A percentile compares a stretch with the other conserved stretches of the same genome.
These are phyloP conservation scores for Ephemerocybe angulata DNA, from an alignment of 768 basidiomycete species.

Conservation along the genomic window DNA sequence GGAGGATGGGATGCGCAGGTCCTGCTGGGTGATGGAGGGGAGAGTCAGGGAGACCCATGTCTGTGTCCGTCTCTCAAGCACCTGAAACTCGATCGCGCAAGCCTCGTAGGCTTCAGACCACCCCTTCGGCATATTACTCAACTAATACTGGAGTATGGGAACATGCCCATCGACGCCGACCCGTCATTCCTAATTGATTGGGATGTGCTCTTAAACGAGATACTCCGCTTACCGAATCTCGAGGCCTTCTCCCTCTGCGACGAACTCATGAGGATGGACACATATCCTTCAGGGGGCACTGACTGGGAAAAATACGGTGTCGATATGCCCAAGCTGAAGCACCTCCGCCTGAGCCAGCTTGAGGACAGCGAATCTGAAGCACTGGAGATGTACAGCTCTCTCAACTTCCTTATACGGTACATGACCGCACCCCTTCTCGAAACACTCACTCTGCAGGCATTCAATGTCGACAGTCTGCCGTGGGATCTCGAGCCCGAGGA, in stretches of 20 bases:
- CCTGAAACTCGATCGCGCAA: not conserved
- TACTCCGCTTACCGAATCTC: not conserved
- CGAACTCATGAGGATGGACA: not conserved
- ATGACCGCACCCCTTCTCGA: not conserved
- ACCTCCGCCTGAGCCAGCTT: not conserved
- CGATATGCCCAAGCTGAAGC: not conserved
- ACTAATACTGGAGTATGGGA: not conserved
- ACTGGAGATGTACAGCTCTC: too few relatives aligned
- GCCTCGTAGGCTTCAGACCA: not conserved
- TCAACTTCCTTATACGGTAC: not conserved
- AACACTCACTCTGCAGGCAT: not conserved
- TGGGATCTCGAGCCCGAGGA: not conserved
- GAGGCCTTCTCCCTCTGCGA: conserved; percentile 1
- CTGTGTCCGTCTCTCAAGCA: not conserved
- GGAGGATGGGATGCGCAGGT: not conserved
- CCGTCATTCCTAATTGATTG: not conserved
- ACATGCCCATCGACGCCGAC: not conserved
- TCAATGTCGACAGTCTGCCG: not conserved
- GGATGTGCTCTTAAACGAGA: not conserved
- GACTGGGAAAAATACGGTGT: not conserved
- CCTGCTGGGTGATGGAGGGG: not conserved
- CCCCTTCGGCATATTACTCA: not conserved
- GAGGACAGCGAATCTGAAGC: too few relatives aligned
- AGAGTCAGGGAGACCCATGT: not conserved
- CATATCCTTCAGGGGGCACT: not conserved